Evolutionary conservation across 495 filamentous ascomycete genomes (phyloP).

Genomic region (Penicillium ochrochloron): DNA sequence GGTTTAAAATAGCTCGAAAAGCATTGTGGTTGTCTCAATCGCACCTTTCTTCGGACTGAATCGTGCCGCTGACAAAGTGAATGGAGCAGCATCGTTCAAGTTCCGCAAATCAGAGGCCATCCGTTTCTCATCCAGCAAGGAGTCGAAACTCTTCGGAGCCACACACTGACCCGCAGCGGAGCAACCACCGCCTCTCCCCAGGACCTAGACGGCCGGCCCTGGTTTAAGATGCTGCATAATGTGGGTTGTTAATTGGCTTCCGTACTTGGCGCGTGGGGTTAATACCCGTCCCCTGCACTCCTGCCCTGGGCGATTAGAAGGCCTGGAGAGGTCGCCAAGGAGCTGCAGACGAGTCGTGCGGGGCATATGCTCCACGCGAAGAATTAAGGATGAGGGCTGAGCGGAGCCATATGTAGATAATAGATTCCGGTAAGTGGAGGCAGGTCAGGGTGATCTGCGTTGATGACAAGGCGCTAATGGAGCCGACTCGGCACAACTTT

Average conservation of each 20-base stretch:
- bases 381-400: conserved; percentile 9
- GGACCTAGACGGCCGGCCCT: background rate
- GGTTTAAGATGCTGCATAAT: conserved; percentile 9
- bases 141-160: background rate
- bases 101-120: conserved; percentile 14
- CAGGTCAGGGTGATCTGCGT: conserved; percentile 10
- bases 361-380: conserved; percentile 11
- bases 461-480: conserved; percentile 21
- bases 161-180: conserved; percentile 19
- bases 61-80: conserved; percentile 7
- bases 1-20: background rate
- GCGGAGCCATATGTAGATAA: conserved; percentile 10
- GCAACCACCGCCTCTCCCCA: background rate
- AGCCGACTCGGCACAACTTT: background rate
- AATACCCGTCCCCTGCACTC: background rate
- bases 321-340: conserved; percentile 9
- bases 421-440: conserved; percentile 7
- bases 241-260: background rate
- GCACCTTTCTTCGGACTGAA: background rate
- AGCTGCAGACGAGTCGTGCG: background rate
- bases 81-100: conserved; percentile 5
- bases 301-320: conserved; percentile 6
- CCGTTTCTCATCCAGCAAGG: conserved; percentile 12
- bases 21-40: background rate
- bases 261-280: background rate